Base-by-base conservation (phyloP, 1,284 basidiomycete genomes). In the Moesziomyces aphidis region DNA sequence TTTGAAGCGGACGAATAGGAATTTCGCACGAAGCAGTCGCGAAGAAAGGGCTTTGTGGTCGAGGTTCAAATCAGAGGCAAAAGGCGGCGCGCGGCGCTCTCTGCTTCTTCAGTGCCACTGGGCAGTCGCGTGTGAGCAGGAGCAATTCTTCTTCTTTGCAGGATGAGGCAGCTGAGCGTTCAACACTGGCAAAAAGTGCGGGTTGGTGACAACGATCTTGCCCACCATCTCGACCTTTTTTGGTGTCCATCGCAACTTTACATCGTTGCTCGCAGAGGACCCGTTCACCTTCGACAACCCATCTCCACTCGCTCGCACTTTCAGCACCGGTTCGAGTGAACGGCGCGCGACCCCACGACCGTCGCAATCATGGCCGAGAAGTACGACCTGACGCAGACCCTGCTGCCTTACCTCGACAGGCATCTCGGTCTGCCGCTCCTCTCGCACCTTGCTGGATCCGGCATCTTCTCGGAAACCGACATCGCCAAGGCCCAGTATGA, bases 401-500 rank as follows among this genome's bases (percentile, higher is more conserved):
- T 86, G 23, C 74, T 98, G 73, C 91, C 94, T 11, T 92, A 94
- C 87, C 89, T 97, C 75, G 96, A 98, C 86, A 90, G 95, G 62
- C 96, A 99, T 88, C 89, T 99, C 50, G 91, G 93, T 50, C 92
- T 97, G 79, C 94, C 96, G 50, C 88, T 97, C 22, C 91, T 99
- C 71, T 90, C 91, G 34, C 94, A 97, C 87, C 90, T 98, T 58
- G 71, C 64, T 59, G 58, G 36, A 90, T 92, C 79, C 89, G 88
- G 66, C 44, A 86, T 91, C 45, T 95, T 94, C 85, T 88, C 91
- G 1, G 88, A 88, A 39, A 88, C 91, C 59, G 90, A 96, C 75
- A 90, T 96, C 60, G 89, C 90, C 64, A 88, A 90, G 55, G 94
- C 94, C 23, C 94, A 95, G 86, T 97, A 97, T 92, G 95, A 98